Percentiles rank a stretch among this genome's conserved stretches.
phyloP scores from a whole-genome alignment of 345 rosid species.

The sweet orange (Citrus sinensis) region DVS_A1.0 CM039165.1:24863001-24863500 shows the following conservation, averaged over 20 bases:
- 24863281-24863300: background rate
- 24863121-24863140: background rate
- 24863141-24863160: background rate
- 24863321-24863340: background rate
- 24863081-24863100: slow-evolving; percentile 7
- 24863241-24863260: too few relatives aligned
- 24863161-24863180: background rate
- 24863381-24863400: background rate
- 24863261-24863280: background rate
- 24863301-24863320: background rate
- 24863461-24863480: background rate
- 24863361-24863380: rapidly evolving
- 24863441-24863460: background rate
- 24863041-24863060: background rate
- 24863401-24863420: slow-evolving; percentile 25
- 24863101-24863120: background rate
- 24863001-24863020: background rate
- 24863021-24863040: background rate
- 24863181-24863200: background rate
- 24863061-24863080: slow-evolving; percentile 16
- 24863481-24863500: background rate
- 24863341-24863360: background rate
- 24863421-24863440: slow-evolving; percentile 2
- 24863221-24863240: background rate
- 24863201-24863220: rapidly evolving